Evolutionary conservation across 129 eudicot species (phyloP), one percentile per base, ranked within the genome.

Genomic region (Centaurea solstitialis): DNA sequence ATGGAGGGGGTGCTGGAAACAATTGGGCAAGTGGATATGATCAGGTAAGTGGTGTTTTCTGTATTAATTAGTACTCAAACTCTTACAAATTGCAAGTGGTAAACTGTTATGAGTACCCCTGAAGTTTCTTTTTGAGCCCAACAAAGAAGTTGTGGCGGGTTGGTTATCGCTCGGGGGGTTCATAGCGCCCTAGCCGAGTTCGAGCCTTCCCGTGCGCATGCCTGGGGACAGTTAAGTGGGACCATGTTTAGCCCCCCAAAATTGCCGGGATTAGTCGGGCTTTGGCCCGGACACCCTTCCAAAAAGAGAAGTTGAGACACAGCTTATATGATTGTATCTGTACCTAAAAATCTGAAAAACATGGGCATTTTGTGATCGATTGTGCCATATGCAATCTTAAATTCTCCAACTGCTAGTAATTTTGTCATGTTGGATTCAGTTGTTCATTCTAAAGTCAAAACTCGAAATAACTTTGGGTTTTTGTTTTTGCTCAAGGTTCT

Each of bases 11-110:
- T 82, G 98, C 98, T 72, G 98, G 97, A 17, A 94, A 94, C 82
- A 94, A 92, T 81, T 94, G 98, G 97, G 98, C 98, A 68, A 92
- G 92, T 83, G 98, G 98, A 75, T 94, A 92, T 83, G 88, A 94
- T 76, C 97, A 94, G 93, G 98, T 92, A 43, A 28, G 72, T 7
- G 62, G 6, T 57, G 9, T 6, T 18, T 20, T 28, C 0, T 68
- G 18, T 15, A 68, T 28, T n/a, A 8, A 6, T 9, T 43, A 41
- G 10, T 11, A 2, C 5, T 35, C 23, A 70, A 79, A 1, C 38
- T 67, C 26, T 71, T 76, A 38, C 26, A 38, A 76, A 64, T 10
- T 1, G 68, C 26, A 61, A 61, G 68, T 61, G 23, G 68, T 6
- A 61, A 61, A 20, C 68, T 61, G n/a, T 50, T 50, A 61, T 13